A percentile compares a stretch with the other conserved stretches of the same genome.
phyloP scores from a whole-genome alignment of 805 yeast genomes.

The Isabelozyma rhagii region DNA sequence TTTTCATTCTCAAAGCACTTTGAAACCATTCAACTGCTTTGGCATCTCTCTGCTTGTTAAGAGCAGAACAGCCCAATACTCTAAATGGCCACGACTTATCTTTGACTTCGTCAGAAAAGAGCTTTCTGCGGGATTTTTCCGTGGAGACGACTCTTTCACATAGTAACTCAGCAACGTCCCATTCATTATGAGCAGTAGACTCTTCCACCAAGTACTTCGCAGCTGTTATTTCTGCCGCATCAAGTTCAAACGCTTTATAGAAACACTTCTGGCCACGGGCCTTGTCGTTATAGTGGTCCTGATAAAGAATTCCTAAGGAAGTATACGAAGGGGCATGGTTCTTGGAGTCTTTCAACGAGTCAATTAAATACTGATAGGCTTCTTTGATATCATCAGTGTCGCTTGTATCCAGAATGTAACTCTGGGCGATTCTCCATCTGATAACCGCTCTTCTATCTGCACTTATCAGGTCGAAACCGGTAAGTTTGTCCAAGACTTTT shows the following conservation, averaged over 20 bases:
- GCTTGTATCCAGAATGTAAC: conserved; percentile 39
- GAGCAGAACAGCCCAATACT: conserved; percentile 73
- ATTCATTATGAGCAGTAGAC: conserved; percentile 66
- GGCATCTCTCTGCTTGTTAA: conserved; percentile 68
- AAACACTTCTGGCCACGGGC: conserved; percentile 81
- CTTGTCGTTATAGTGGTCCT: conserved; percentile 53
- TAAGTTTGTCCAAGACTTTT: conserved; percentile 38
- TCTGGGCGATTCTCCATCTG: conserved; percentile 73
- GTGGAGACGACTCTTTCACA: conserved; percentile 64
- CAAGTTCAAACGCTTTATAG: conserved; percentile 84
- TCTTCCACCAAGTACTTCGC: conserved; percentile 69
- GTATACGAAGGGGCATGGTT: conserved; percentile 79
- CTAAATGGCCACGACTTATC: conserved; percentile 82
- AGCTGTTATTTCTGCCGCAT: conserved; percentile 69
- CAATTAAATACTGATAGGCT: conserved; percentile 58
- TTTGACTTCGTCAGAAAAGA: conserved; percentile 29
- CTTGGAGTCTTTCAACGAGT: conserved; percentile 60
- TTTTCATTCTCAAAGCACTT: conserved; percentile 67
- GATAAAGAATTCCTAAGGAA: conserved; percentile 72
- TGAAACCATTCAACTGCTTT: conserved; percentile 90
- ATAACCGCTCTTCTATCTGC: conserved; percentile 56
- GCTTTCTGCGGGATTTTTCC: conserved; percentile 52
- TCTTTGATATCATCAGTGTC: conserved; percentile 24
- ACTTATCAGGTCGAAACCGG: conserved; percentile 51
- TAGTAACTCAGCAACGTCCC: conserved; percentile 80